A percentile compares a stretch with the other conserved stretches of the same genome.
Conservation (phyloP, 305 asterid species). For the Fraxinus angustifolia region DNA sequence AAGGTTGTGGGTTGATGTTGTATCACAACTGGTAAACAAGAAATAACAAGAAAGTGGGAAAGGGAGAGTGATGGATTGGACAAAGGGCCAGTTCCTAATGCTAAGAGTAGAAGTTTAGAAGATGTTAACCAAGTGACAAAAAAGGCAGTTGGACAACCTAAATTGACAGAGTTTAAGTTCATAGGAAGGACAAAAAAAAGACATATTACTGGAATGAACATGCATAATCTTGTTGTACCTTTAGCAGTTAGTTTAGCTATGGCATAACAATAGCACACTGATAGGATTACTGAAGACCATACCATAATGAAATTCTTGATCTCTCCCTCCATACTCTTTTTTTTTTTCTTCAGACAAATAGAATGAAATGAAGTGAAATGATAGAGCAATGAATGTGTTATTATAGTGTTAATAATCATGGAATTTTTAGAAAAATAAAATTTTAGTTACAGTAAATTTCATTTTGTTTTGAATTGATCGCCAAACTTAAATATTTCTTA, state of each 20-base stretch:
- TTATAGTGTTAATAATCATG: not conserved
- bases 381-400: not conserved
- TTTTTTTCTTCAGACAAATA: not conserved
- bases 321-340: conserved; percentile 34
- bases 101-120: conserved; percentile 50
- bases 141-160: conserved; percentile 32
- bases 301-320: conserved; percentile 38
- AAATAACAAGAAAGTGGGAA: conserved; percentile 27
- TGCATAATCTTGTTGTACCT: conserved; percentile 39
- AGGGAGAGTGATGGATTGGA: conserved; percentile 41
- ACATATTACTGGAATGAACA: conserved; percentile 33
- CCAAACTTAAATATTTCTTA: not conserved
- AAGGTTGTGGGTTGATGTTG: conserved; percentile 18
- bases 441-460: not conserved
- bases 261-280: conserved; percentile 38
- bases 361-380: not conserved
- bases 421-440: not conserved
- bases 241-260: conserved; percentile 29
- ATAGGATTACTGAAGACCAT: conserved; percentile 24
- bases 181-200: conserved; percentile 43
- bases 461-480: not conserved
- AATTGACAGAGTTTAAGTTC: conserved; percentile 28
- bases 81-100: conserved; percentile 43
- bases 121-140: conserved; percentile 46
- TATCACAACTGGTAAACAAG: conserved; percentile 34